A percentile compares a stretch with the other conserved stretches of the same genome.
Conservation (phyloP, 148 eudicot species). For the Pharnaceum exiguum region DNA sequence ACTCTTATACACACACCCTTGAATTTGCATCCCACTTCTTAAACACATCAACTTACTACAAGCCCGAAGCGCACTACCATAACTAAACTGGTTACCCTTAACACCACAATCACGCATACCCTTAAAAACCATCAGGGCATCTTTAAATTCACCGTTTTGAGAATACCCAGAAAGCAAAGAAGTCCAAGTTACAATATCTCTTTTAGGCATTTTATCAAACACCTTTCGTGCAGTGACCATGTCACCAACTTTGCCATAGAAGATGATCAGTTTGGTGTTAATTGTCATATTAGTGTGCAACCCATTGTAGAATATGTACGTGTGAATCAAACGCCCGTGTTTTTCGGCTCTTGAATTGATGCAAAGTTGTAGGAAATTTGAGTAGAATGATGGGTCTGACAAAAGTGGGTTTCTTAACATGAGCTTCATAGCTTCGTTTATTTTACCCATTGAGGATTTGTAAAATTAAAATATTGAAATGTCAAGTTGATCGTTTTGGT, state of each 20-base stretch:
- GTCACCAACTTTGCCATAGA: conserved; percentile 22
- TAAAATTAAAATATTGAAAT: no score
- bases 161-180: conserved; percentile 37
- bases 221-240: conserved; percentile 29
- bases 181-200: conserved; percentile 43
- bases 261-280: conserved; percentile 31
- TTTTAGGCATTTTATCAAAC: conserved; percentile 36
- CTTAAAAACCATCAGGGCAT: conserved; percentile 28
- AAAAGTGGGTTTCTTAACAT: conserved; percentile 13
- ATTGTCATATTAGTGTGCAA: conserved; percentile 13
- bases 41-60: conserved; percentile 32
- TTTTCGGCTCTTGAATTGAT: conserved; percentile 22
- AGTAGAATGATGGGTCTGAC: conserved; percentile 17
- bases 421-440: conserved; percentile 12
- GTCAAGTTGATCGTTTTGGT: no score
- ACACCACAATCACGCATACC: conserved; percentile 27
- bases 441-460: conserved; percentile 8
- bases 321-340: conserved; percentile 26
- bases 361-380: conserved; percentile 22
- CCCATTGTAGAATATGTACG: conserved; percentile 21
- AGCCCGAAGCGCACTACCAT: conserved; percentile 30
- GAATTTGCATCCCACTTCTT: conserved; percentile 33
- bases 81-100: conserved; percentile 34
- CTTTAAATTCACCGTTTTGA: conserved; percentile 22
- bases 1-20: conserved; percentile 41